phyloP scores from a whole-genome alignment of 2,329 filamentous ascomycete species.

The Trichoderma sp. region DNA sequence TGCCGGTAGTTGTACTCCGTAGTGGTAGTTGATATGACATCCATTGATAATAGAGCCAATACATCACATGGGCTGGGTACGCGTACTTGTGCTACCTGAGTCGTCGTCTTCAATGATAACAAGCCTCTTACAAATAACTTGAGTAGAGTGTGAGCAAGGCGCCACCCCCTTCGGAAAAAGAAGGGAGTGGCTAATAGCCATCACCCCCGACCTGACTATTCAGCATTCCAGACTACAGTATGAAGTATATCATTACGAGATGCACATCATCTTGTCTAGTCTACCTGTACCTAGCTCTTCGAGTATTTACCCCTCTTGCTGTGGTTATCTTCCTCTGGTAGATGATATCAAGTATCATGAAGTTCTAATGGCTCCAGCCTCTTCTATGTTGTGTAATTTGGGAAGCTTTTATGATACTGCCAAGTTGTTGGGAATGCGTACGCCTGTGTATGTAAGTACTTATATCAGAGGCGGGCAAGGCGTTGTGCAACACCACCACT shows the following conservation, averaged over 20 bases:
- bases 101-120: background rate
- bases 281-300: background rate
- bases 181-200: background rate
- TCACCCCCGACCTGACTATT: background rate
- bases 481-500: slow-evolving; percentile 7
- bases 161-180: background rate
- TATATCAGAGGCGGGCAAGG: background rate
- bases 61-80: background rate
- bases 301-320: background rate
- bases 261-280: background rate
- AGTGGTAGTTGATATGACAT: background rate
- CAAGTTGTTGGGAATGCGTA: background rate
- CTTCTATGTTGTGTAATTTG: background rate
- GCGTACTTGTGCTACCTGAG: background rate
- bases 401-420: background rate
- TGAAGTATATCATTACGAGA: background rate
- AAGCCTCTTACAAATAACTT: background rate
- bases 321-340: background rate
- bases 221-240: background rate
- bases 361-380: background rate
- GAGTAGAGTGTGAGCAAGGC: background rate
- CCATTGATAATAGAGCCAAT: background rate
- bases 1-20: background rate
- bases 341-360: background rate
- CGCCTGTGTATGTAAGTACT: background rate